Base-by-base conservation (phyloP, 179 eudicot species). In the Dionaea muscipula region DNA sequence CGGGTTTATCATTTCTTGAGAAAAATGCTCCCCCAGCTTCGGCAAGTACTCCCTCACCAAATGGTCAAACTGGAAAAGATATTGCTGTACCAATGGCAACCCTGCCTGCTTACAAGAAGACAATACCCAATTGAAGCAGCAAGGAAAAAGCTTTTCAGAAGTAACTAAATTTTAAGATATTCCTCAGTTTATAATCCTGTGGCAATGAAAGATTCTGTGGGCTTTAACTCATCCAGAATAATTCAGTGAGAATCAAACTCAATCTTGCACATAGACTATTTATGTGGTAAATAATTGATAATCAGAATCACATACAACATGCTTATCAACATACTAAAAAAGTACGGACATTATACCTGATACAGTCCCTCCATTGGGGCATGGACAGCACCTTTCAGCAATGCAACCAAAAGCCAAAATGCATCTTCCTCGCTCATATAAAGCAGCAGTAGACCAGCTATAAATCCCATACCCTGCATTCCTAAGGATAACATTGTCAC, bases 371-470 rank as follows among this genome's bases (percentile, higher is more conserved):
- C 99, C 93, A 93, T 93, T 1, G 99, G 96, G 62, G 89, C 76
- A 79, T 93, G 94, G 43, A 93, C 86, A 47, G 96, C 86, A 58
- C 99, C 99, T 78, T 93, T 93, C 53, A 93, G 67, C 62, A 93
- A 72, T 35, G 99, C 99, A 43, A 93, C 99, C 65, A 93, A 63
- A 35, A 93, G 67, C 99, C 99, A 91, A 75, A 93, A 93, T 48
- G 95, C 99, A 75, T 88, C 99, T 75, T 93, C 99, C 75, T 93
- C 99, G 38, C 96, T 82, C 99, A 93, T 93, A 59, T 93, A 93
- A 51, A 93, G 96, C 55, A 93, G 86, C 61, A 93, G 81, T 20
- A 93, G 65, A 57, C 99, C 98, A 57, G 91, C 86, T 41, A 93
- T 76, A 66, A 84, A 93, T 37, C 99, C 99, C 99, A 93, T 93